Evolutionary conservation across 2,329 filamentous ascomycete species (phyloP), one percentile per base, ranked within the genome.

Genomic region (Esteya vermicola): DNA sequence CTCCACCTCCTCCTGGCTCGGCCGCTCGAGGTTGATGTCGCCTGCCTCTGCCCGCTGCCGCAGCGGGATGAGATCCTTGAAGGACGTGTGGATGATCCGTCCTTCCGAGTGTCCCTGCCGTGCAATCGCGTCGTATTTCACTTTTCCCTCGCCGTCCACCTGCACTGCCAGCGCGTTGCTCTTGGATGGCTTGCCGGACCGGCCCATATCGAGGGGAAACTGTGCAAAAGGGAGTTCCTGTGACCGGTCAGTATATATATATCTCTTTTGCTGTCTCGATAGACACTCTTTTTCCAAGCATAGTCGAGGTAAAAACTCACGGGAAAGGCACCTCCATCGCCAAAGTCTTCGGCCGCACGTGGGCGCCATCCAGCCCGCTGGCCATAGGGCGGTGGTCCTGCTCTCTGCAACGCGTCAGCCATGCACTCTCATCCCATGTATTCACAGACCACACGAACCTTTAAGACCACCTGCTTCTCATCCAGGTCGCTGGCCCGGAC

Each of bases 121-220:
- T 38, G 89, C 89, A 54, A 98, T 93, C 40, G 88, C 86, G 57
- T 94, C 86, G 64, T 95, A 98, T 60, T 94, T 93, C 47, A 95
- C 83, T 56, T 93, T 93, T 33, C 91, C 91, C 48, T 93, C 81
- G 1, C 71, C 76, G 55, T 96, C 86, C 27, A 96, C 86, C 57
- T 93, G 84, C 25, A 96, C 71, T n/a, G 86, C 81, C 36, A 98
- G 71, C 41, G 91, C 88, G 62, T 94, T 96, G 49, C 79, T 91
- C 35, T 70, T 75, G 25, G 67, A 70, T 9, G 75, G 65, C 3
- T 60, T 53, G 7, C 62, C 54, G 60, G 93, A 93, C 52, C 80
- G 77, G 43, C 89, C 89, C 85, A 96, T 95, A 44, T 93, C 85
- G 38, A 94, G 73, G 10, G 91, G 91, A 56, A 96, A 98, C 56